Base-by-base conservation (phyloP, 192 early-diverging fungal species). In the Backusella circina region DNA sequence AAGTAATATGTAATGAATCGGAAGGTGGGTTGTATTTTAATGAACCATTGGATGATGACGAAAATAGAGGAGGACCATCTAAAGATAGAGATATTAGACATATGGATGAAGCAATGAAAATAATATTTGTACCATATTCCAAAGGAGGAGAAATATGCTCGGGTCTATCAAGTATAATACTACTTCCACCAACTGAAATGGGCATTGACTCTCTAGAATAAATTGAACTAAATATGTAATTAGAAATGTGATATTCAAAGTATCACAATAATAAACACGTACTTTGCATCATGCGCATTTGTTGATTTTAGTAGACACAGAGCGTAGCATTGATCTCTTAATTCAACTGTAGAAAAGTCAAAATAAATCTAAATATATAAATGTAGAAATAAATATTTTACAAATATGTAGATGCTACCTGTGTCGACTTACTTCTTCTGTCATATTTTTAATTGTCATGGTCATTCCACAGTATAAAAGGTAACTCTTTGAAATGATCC, bases 1-100 rank as follows among this genome's bases (percentile, higher is more conserved):
- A 88, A 1, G 91, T 92, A 41, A 93, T 86, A 61, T 86, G 90
- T 77, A 90, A 67, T 4, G 87, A 80, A 12, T 81, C 54, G 9
- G 54, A 61, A 28, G 54, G 54, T 26, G 54, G 54, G 6, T 61
- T 28, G 23, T 61, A 28, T 61, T 61, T 61, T 30, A 61, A 26
- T 15, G 81, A 73, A 5, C 79, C 75, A 32, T 81, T 61, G 78
- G 41, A 39, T 5, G n/a, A 21, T 13, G 38, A 32, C 13, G 65
- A 75, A 15, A 75, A 32, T 38, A 75, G 8, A 47, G 74, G 74
- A 54, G 74, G 74, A 0, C 74, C 74, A 75, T 57, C 74, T 75
- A 57, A 36, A 41, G 12, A 32, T 7, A 67, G 7, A 50, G 7
- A 28, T 23, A 65, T 23, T 23, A 33, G 13, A 39, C 16, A 28